These are phyloP conservation scores for Botrytis pseudocinerea DNA, from an alignment of 2,329 filamentous ascomycete genomes.

Conservation along the genomic window DNA sequence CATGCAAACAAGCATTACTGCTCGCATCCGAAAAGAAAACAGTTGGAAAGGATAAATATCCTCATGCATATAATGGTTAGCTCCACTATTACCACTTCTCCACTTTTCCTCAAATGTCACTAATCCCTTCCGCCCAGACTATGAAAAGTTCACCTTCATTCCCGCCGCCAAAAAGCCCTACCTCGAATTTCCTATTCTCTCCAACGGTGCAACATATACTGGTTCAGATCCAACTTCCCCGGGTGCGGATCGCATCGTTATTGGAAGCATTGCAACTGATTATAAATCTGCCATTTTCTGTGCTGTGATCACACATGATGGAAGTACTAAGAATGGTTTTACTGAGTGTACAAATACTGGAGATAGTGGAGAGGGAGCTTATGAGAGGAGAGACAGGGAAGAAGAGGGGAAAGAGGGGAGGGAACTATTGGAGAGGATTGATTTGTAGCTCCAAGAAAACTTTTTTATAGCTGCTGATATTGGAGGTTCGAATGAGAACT, in stretches of 20 bases:
- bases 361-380: slow-evolving; percentile 27
- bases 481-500: not conserved
- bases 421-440: slow-evolving; percentile 31
- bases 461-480: not conserved
- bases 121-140: slow-evolving; percentile 29
- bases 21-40: slow-evolving; percentile 36
- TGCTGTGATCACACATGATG: slow-evolving; percentile 40
- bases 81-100: no score
- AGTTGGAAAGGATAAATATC: slow-evolving; percentile 38
- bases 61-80: slow-evolving; percentile 40
- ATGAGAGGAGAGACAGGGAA: slow-evolving; percentile 21
- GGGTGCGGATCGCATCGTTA: slow-evolving; percentile 40
- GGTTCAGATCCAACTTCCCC: slow-evolving; percentile 36
- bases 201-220: slow-evolving; percentile 29
- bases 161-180: slow-evolving; percentile 38
- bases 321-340: slow-evolving; percentile 38
- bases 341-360: slow-evolving; percentile 38
- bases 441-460: slow-evolving; percentile 20
- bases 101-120: not conserved
- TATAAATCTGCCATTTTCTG: slow-evolving; percentile 38
- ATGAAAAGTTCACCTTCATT: slow-evolving; percentile 40
- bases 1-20: slow-evolving; percentile 34
- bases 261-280: slow-evolving; percentile 38
- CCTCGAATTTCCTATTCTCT: slow-evolving; percentile 41
- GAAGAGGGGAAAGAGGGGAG: slow-evolving; percentile 26